A percentile compares a stretch with the other conserved stretches of the same genome.
phyloP scores from a whole-genome alignment of 164 flowering plant genomes.

The Warburgia ugandensis region DNA sequence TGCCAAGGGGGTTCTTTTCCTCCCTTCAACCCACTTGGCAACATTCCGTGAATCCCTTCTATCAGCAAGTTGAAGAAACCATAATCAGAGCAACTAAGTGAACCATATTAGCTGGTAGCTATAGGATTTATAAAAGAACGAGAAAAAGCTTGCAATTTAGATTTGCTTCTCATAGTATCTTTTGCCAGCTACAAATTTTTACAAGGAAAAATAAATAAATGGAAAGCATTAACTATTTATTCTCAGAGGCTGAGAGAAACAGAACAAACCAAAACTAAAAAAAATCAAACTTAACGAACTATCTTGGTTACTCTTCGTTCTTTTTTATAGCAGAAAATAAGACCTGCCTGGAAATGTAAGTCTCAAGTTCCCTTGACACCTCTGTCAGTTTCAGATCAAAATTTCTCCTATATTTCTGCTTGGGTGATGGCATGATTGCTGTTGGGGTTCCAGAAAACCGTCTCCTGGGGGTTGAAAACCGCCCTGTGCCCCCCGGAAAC shows the following conservation, averaged over 20 bases:
- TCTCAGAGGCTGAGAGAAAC: conserved; percentile 71
- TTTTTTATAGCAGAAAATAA: conserved; percentile 62
- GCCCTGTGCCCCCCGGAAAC: conserved; percentile 36
- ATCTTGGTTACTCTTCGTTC: conserved; percentile 58
- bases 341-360: conserved; percentile 77
- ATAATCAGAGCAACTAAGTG: too few relatives aligned
- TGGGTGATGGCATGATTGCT: conserved; percentile 39
- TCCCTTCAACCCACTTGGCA: too few relatives aligned
- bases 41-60: too few relatives aligned
- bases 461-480: conserved; percentile 77
- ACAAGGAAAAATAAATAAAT: too few relatives aligned
- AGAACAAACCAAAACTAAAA: background rate
- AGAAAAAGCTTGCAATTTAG: too few relatives aligned
- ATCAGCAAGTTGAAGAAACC: too few relatives aligned
- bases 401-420: conserved; percentile 55
- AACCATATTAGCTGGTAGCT: too few relatives aligned
- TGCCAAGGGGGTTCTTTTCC: too few relatives aligned
- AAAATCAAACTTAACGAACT: background rate
- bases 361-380: conserved; percentile 83
- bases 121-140: too few relatives aligned
- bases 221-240: too few relatives aligned
- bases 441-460: conserved; percentile 61
- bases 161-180: too few relatives aligned
- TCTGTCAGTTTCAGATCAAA: conserved; percentile 87
- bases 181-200: too few relatives aligned